Base-by-base conservation (phyloP, 2,329 filamentous ascomycete genomes). In the Venturia effusa region DNA sequence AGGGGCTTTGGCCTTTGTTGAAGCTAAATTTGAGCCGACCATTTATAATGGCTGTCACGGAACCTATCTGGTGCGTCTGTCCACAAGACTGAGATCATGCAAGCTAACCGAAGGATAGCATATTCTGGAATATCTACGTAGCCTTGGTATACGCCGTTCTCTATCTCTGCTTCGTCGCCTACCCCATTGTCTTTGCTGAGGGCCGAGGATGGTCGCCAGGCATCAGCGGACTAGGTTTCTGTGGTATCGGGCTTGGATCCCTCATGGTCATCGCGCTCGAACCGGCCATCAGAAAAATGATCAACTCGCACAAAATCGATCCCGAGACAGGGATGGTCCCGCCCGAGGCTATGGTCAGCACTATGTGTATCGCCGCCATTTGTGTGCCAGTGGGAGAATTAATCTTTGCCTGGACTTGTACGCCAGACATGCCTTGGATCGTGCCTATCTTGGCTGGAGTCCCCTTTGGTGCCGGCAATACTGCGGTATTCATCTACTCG, bases 141-240 rank as follows among this genome's bases (percentile, higher is more conserved):
- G 83, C 89, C 0, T 78, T 96, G 45, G 84, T 96, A 41, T 96
- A 96, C 73, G 89, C 86, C 22, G 91, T 96, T 48, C 79, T 97
- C 1, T 94, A 94, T 71, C 84, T 96, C 39, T 95, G 90, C 75
- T 96, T 96, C 77, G 88, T 95, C 19, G 90, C 90, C 15, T 95
- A 95, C 73, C 92, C 92, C 0, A 88, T 95, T 65, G 88, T 96
- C 65, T 96, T 94, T 75, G 80, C 81, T 13, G 79, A 88, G 48
- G 76, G 84, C 65, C 88, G 92, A 22, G 90, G 90, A 66, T 97
- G 92, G 92, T 81, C 81, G 1, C 79, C 88, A 0, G 87, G 89
- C 0, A 61, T 88, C 41, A 85, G 87, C 0, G 92, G 92, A 0
- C 83, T 97, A 2, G 83, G 90, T 1, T 97, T 95, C 74, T 70